These are phyloP conservation scores for Nakazawaea ishiwadae DNA, from an alignment of 805 yeast genomes.

Conservation along the genomic window DNA sequence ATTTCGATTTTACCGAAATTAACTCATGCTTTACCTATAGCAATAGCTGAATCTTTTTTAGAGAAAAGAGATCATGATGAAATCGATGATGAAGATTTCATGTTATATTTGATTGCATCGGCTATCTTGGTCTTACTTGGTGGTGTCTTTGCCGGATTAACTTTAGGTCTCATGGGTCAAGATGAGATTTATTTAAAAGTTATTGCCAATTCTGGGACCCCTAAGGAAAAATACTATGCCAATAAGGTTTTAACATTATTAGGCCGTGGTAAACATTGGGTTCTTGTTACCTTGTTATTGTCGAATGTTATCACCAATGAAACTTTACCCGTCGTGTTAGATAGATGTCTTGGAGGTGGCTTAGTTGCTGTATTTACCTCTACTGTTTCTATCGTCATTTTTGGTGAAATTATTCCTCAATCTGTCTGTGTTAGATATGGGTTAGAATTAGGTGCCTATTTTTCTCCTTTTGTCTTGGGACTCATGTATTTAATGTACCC, in stretches of 20 bases:
- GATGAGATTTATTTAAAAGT: slow-evolving; percentile 94
- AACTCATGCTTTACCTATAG: slow-evolving; percentile 20
- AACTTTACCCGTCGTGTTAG: slow-evolving; percentile 89
- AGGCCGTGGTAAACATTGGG: slow-evolving; percentile 92
- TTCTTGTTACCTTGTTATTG: slow-evolving; percentile 78
- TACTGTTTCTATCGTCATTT: slow-evolving; percentile 88
- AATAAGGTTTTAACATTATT: slow-evolving; percentile 66
- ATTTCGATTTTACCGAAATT: slow-evolving; percentile 21
- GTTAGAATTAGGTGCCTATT: slow-evolving; percentile 81
- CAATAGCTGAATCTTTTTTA: slow-evolving; percentile 11
- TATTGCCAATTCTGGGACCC: slow-evolving; percentile 81
- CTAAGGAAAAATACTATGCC: slow-evolving; percentile 63
- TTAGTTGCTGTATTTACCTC: slow-evolving; percentile 94
- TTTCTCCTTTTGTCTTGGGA: slow-evolving; percentile 79
- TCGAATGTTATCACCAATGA: slow-evolving; percentile 92
- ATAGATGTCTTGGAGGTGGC: slow-evolving; percentile 92
- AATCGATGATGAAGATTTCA: slow-evolving; percentile 33
- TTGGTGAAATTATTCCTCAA: slow-evolving; percentile 97
- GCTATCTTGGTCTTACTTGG: slow-evolving; percentile 65
- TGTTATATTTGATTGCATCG: slow-evolving; percentile 48
- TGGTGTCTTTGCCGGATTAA: slow-evolving; percentile 89
- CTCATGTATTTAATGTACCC: slow-evolving; percentile 92
- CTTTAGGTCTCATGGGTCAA: slow-evolving; percentile 97
- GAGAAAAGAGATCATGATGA: slow-evolving; percentile 16
- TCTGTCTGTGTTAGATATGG: slow-evolving; percentile 92